Evolutionary conservation across 179 eudicot genomes (phyloP).

Genomic region (Silene coronaria): DNA sequence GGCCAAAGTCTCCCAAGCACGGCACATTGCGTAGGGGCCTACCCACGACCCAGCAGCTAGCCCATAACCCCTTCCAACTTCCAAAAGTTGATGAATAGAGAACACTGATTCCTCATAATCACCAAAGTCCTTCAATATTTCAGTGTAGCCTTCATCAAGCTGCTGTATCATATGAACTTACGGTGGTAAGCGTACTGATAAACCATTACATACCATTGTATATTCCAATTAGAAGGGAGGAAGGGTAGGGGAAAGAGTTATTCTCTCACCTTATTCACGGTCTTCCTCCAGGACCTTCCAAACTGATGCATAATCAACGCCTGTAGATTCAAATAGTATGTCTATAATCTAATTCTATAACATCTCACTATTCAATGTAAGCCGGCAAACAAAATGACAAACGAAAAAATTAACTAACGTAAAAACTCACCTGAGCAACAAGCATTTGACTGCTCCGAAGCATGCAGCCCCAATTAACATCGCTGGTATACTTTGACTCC

Average conservation of each 20-base stretch:
- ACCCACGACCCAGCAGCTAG: constrained; percentile 97
- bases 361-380: neutral
- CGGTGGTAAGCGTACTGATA: constrained; percentile 5
- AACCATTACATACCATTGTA: neutral
- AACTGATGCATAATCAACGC: constrained; percentile 65
- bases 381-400: neutral
- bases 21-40: constrained; percentile 98
- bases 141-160: constrained; percentile 51
- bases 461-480: constrained; percentile 97
- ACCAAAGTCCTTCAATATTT: constrained; percentile 71
- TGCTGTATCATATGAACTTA: constrained; percentile 44
- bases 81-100: constrained; percentile 83
- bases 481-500: constrained; percentile 88
- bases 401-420: neutral
- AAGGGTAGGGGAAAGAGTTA: neutral
- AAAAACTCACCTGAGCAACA: constrained; percentile 62
- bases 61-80: constrained; percentile 74
- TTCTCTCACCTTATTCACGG: constrained; percentile 47
- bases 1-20: constrained; percentile 77
- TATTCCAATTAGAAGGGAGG: neutral
- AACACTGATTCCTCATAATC: constrained; percentile 67
- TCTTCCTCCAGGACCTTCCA: constrained; percentile 88
- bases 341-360: neutral
- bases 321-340: constrained; percentile 33
- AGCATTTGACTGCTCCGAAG: constrained; percentile 99